Percentiles rank a stretch among this genome's conserved stretches.
phyloP scores from a whole-genome alignment of 1,284 basidiomycete species.

The Exsudoporus floridanus region DNA sequence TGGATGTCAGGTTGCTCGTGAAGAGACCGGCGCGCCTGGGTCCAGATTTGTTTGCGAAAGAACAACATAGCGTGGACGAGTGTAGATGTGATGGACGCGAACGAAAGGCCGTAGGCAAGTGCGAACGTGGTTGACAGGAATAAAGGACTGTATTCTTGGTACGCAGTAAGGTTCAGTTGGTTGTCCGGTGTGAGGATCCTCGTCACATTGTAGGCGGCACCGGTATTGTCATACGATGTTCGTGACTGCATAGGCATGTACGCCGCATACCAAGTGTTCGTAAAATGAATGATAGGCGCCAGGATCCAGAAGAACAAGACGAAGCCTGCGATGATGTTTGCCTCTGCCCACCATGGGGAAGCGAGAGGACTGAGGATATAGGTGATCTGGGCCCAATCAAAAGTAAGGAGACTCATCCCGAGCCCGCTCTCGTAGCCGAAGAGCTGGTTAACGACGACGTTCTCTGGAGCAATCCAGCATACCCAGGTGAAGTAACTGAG shows the following conservation, averaged over 20 bases:
- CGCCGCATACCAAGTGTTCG: slow-evolving; percentile 60
- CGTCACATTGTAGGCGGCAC: slow-evolving; percentile 65
- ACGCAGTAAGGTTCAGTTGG: slow-evolving; percentile 63
- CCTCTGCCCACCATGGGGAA: slow-evolving; percentile 75
- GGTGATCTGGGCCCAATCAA: slow-evolving; percentile 70
- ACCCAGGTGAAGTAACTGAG: slow-evolving; percentile 67
- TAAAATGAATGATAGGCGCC: slow-evolving; percentile 66
- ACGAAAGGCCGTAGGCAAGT: slow-evolving; percentile 68
- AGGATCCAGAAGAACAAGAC: slow-evolving; percentile 77
- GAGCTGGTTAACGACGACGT: slow-evolving; percentile 65
- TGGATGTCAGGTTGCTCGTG: slow-evolving; percentile 75
- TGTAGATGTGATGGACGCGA: slow-evolving; percentile 67
- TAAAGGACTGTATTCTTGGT: slow-evolving; percentile 78
- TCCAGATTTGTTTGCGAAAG: slow-evolving; percentile 67
- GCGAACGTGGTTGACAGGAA: slow-evolving; percentile 76
- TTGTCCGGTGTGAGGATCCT: slow-evolving; percentile 58
- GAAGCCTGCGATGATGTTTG: slow-evolving; percentile 81
- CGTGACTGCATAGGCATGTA: slow-evolving; percentile 60
- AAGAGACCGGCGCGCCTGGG: slow-evolving; percentile 49
- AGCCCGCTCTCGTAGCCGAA: slow-evolving; percentile 80
- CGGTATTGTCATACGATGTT: slow-evolving; percentile 61
- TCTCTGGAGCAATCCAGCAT: slow-evolving; percentile 80
- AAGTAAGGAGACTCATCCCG: slow-evolving; percentile 74
- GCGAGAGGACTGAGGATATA: slow-evolving; percentile 56
- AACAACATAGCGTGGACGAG: slow-evolving; percentile 69